phyloP scores from a whole-genome alignment of 2,329 filamentous ascomycete species.

The Cordyceps cicadae region DNA sequence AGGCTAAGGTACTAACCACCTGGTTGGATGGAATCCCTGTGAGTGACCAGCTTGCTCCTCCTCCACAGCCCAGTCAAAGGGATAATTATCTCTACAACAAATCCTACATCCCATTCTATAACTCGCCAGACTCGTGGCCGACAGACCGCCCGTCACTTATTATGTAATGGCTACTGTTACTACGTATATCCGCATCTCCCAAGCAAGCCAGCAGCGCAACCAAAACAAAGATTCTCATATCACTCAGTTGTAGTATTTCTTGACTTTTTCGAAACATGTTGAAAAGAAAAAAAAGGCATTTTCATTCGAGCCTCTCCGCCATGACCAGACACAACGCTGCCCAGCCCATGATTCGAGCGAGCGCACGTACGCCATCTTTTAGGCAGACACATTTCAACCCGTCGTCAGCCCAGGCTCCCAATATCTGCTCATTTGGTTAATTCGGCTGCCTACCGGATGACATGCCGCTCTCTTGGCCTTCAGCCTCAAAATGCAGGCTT shows the following conservation, averaged over 20 bases:
- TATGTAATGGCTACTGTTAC: no score
- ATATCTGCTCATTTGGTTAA: neutral
- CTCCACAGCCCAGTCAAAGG: no score
- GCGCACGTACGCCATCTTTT: neutral
- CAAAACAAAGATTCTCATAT: neutral
- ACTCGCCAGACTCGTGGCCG: no score
- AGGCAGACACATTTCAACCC: constrained; percentile 3
- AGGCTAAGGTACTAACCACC: no score
- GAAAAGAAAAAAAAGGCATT: no score
- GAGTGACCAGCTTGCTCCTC: no score
- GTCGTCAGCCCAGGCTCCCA: neutral
- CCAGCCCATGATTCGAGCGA: neutral
- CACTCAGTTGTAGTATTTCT: neutral
- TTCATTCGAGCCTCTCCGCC: no score
- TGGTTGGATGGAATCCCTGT: no score
- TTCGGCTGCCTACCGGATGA: constrained; percentile 1
- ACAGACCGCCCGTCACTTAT: no score
- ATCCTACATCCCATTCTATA: no score
- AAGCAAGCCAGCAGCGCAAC: neutral
- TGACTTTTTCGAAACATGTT: neutral
- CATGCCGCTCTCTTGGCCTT: neutral
- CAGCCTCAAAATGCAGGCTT: neutral
- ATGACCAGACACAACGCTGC: neutral
- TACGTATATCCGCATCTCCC: no score
- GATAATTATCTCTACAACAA: no score